Conservation (phyloP, 2,329 filamentous ascomycete species). For the Cadophora sp. region DNA sequence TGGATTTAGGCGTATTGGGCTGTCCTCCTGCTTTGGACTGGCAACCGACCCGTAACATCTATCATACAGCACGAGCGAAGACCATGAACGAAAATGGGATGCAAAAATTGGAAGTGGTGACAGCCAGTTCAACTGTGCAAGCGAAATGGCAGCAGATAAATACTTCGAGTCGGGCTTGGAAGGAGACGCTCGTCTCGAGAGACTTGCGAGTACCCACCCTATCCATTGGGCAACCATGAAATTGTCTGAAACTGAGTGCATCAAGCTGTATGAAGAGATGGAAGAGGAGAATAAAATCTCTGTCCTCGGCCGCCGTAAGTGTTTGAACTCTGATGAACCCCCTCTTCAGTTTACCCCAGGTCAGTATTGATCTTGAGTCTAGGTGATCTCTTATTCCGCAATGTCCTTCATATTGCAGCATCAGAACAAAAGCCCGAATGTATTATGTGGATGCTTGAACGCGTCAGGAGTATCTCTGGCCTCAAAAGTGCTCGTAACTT, state of each 20-base stretch:
- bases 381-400: background rate
- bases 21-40: constrained; percentile 41
- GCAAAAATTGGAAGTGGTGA: background rate
- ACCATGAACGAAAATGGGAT: background rate
- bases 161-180: background rate
- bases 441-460: background rate
- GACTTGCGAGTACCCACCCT: background rate
- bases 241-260: background rate
- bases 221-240: background rate
- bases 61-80: background rate
- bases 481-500: background rate
- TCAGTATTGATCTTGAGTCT: background rate
- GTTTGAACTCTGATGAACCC: background rate
- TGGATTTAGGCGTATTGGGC: constrained; percentile 46
- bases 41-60: background rate
- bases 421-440: background rate
- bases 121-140: background rate
- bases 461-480: background rate
- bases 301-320: background rate
- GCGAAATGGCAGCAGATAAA: background rate
- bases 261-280: background rate
- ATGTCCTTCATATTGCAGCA: constrained; percentile 3
- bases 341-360: background rate
- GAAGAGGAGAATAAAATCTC: too few relatives aligned
- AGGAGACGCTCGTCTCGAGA: background rate